phyloP scores from a whole-genome alignment of 495 filamentous ascomycete genomes.

The Penicillium taxi region DNA sequence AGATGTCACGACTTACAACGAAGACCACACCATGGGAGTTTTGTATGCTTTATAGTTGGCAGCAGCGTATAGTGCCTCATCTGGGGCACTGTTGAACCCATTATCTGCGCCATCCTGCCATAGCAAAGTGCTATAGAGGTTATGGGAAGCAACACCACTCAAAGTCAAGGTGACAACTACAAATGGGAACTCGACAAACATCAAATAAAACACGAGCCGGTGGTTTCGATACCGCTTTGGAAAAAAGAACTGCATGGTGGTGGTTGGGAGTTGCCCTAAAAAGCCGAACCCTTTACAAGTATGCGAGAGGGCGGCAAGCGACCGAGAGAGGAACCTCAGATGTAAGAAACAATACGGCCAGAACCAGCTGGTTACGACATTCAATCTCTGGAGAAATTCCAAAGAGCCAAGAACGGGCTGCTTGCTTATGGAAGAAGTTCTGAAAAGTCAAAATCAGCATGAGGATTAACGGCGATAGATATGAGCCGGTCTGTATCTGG shows the following conservation, averaged over 20 bases:
- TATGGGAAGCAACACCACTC: constrained; percentile 72
- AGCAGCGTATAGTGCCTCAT: constrained; percentile 61
- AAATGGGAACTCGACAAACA: constrained; percentile 61
- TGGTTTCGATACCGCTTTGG: constrained; percentile 58
- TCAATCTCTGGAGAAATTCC: constrained; percentile 28
- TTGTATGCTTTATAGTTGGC: constrained; percentile 63
- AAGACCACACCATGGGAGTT: constrained; percentile 73
- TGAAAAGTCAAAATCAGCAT: constrained; percentile 4
- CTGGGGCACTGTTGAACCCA: constrained; percentile 76
- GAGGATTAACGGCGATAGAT: constrained; percentile 23
- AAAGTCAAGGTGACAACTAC: constrained; percentile 66
- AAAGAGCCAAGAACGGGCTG: constrained; percentile 7
- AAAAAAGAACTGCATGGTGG: constrained; percentile 22
- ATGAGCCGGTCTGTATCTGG: constrained; percentile 17
- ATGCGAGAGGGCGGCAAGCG: too few relatives aligned
- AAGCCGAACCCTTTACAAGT: too few relatives aligned
- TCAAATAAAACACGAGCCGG: constrained; percentile 53
- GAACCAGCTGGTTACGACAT: constrained; percentile 36
- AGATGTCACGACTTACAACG: constrained; percentile 50
- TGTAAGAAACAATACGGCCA: constrained; percentile 21
- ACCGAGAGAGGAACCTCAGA: constrained; percentile 4
- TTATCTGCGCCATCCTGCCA: constrained; percentile 76
- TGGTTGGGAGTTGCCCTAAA: too few relatives aligned
- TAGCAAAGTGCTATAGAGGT: constrained; percentile 68
- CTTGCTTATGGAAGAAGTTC: constrained; percentile 1